Percentiles rank a stretch among this genome's conserved stretches.
These are phyloP conservation scores for Trichoderma koningii DNA, from an alignment of 2,329 filamentous ascomycete species.

Conservation along the genomic window DNA sequence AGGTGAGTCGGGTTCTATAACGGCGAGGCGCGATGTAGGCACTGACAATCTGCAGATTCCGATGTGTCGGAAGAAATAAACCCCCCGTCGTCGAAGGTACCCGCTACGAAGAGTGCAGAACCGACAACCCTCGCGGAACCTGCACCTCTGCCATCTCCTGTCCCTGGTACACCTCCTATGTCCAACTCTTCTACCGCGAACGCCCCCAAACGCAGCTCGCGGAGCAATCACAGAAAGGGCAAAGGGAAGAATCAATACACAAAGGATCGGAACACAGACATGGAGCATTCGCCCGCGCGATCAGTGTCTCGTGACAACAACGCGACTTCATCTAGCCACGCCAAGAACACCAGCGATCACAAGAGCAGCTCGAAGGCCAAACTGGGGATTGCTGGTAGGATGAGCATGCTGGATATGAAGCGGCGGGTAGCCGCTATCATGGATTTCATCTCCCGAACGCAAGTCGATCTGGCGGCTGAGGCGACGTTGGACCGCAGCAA, in stretches of 20 bases:
- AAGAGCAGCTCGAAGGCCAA: constrained; percentile 59
- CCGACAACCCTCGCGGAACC: constrained; percentile 38
- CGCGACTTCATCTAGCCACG: constrained; percentile 37
- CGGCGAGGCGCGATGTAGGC: neutral
- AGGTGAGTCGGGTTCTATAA: constrained; percentile 53
- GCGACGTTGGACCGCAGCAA: constrained; percentile 50
- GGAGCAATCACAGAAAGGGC: constrained; percentile 65
- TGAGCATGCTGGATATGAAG: constrained; percentile 87
- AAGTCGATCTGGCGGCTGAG: constrained; percentile 79
- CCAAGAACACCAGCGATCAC: constrained; percentile 47
- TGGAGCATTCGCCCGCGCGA: constrained; percentile 59
- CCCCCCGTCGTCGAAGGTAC: constrained; percentile 44
- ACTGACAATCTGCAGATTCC: constrained; percentile 56
- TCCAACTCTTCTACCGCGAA: constrained; percentile 49
- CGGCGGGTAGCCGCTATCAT: constrained; percentile 80
- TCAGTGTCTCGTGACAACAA: constrained; percentile 56
- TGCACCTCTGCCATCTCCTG: constrained; percentile 34
- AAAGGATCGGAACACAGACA: constrained; percentile 66
- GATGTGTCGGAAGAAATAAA: constrained; percentile 70
- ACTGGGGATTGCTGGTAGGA: constrained; percentile 60
- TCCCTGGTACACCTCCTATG: constrained; percentile 47
- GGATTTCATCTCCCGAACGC: constrained; percentile 86
- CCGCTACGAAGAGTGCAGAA: constrained; percentile 38
- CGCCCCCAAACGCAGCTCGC: constrained; percentile 60
- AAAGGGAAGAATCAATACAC: constrained; percentile 82